Evolutionary conservation across 1,284 basidiomycete genomes (phyloP).

Genomic region (Trichosporon sp.): DNA sequence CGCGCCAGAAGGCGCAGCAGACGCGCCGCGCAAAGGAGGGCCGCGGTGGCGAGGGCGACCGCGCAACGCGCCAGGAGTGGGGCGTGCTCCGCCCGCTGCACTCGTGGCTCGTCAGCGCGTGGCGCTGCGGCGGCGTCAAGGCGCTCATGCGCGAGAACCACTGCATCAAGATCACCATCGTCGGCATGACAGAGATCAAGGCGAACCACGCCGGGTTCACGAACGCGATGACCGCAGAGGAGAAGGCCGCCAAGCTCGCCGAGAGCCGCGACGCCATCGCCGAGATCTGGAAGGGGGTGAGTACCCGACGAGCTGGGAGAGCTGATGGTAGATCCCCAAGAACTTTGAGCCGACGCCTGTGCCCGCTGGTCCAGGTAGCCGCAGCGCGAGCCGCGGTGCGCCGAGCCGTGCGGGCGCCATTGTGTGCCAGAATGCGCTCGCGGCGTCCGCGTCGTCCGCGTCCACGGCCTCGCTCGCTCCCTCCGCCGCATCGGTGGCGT

Average conservation of each 20-base stretch:
- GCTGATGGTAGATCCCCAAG: neutral
- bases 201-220: neutral
- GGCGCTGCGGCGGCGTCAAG: neutral
- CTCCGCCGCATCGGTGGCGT: neutral
- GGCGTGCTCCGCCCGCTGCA: neutral
- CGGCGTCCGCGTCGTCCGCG: neutral
- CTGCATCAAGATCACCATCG: neutral
- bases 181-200: neutral
- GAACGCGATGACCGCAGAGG: neutral
- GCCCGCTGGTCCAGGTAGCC: neutral
- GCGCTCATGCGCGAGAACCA: neutral
- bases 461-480: neutral
- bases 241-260: neutral
- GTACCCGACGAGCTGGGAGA: neutral
- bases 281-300: neutral
- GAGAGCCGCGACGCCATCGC: neutral
- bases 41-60: neutral
- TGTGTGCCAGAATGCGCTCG: neutral
- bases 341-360: neutral
- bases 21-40: neutral
- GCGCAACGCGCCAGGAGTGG: neutral
- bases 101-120: neutral
- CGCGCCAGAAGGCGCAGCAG: neutral
- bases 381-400: neutral
- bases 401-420: neutral